phyloP scores from a whole-genome alignment of 139 green algal genomes.

The Picochlorum sp. region DNA sequence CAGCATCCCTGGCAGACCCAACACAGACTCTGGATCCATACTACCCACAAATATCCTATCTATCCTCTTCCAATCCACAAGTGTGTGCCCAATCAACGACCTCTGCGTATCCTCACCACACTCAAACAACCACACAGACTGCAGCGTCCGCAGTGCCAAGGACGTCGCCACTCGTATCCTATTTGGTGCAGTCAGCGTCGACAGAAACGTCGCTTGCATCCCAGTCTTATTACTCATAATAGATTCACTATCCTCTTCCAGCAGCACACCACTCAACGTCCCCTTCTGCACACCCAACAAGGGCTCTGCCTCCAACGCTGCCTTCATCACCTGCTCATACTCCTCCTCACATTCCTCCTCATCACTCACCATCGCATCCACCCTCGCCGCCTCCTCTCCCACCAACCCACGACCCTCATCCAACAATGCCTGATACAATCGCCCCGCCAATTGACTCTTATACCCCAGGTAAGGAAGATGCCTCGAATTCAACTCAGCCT shows the following conservation, averaged over 20 bases:
- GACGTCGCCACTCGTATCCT: slow-evolving; percentile 17
- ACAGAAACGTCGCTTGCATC: slow-evolving; percentile 30
- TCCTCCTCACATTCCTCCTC: not conserved
- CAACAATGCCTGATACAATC: slow-evolving; percentile 16
- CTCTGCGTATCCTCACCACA: slow-evolving; percentile 75
- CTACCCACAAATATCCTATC: slow-evolving; percentile 67
- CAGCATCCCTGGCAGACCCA: slow-evolving; percentile 57
- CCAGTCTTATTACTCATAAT: slow-evolving; percentile 26
- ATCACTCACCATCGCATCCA: slow-evolving; percentile 6
- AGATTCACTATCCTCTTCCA: slow-evolving; percentile 13
- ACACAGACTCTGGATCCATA: slow-evolving; percentile 39
- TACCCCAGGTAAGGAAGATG: not conserved
- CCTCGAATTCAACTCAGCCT: slow-evolving; percentile 1
- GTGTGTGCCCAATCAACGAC: slow-evolving; percentile 32
- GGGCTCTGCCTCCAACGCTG: slow-evolving; percentile 5
- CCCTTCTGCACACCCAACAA: slow-evolving; percentile 12
- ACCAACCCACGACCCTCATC: slow-evolving; percentile 15
- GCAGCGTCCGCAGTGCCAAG: slow-evolving; percentile 36
- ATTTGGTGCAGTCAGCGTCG: slow-evolving; percentile 1
- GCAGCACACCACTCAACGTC: slow-evolving; percentile 6
- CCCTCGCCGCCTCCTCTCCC: slow-evolving; percentile 10
- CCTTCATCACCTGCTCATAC: slow-evolving; percentile 2
- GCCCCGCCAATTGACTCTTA: slow-evolving; percentile 1
- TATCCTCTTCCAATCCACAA: slow-evolving; percentile 52
- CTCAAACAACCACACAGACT: slow-evolving; percentile 71